Conservation (phyloP, 257 asterid genomes). For the Solanum etuberosum region DNA sequence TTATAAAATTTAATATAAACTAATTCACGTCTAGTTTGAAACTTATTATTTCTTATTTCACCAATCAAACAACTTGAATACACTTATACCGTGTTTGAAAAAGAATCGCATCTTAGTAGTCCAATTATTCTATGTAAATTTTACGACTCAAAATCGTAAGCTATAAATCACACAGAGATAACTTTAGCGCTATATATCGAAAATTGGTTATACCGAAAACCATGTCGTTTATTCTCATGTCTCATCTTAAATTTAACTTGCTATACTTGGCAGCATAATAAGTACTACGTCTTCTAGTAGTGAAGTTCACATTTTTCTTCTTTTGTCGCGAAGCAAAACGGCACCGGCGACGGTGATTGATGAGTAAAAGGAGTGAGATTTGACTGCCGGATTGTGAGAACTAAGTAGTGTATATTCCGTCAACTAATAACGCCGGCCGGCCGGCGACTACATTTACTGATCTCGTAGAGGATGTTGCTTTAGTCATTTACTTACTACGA, state of each 20-base stretch:
- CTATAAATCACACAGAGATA: not conserved
- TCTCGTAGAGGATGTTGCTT: not conserved
- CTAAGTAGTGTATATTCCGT: not conserved
- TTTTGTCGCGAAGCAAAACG: not conserved
- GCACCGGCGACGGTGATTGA: not conserved
- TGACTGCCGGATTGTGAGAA: not conserved
- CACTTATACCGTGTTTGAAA: too few relatives aligned
- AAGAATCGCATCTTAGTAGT: too few relatives aligned
- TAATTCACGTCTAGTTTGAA: not conserved
- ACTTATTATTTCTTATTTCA: not conserved
- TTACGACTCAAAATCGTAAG: rapidly evolving
- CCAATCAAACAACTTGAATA: not conserved
- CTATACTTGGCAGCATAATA: not conserved
- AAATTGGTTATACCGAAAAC: not conserved
- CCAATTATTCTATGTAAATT: not conserved
- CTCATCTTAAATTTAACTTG: not conserved
- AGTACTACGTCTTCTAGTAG: not conserved
- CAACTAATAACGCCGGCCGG: not conserved
- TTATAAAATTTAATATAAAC: too few relatives aligned
- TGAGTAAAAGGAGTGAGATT: not conserved
- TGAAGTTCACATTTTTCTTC: not conserved
- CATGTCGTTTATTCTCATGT: not conserved
- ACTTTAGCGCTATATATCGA: not conserved
- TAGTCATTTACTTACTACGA: not conserved
- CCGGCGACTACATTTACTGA: not conserved